Evolutionary conservation across 495 filamentous ascomycete genomes (phyloP), one percentile per base, ranked within the genome.

Genomic region (Daldinia grandis): DNA sequence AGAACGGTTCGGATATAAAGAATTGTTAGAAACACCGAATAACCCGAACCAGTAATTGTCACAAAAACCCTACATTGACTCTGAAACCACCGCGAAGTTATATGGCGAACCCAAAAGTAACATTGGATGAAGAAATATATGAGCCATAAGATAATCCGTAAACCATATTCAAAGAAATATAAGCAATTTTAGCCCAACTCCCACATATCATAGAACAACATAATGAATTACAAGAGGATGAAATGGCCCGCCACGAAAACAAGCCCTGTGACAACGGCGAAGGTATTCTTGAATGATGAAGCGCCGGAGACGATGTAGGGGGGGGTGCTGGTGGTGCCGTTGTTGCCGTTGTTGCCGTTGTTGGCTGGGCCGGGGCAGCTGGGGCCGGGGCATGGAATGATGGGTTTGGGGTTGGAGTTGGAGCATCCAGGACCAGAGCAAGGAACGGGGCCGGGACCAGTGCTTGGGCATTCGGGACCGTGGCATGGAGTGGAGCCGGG

Each of bases 231-330:
- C 37, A 73, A 62, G 25, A 76, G 56, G 44, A 76, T 31, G 53
- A 76, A 74, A n/a, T 71, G 74, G 2, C 70, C 74, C 12, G 64
- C 69, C 8, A 74, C 53, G 17, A 79, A 53, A 35, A 68, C 69
- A 24, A 79, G 31, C 10, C 74, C 73, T 14, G 58, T 66, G 19
- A 75, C 50, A 8, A 79, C 25, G 7, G 71, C 59, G 55, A 78
- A 44, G 2, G 71, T 70, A 17, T 65, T 65, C 69, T 74, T 73
- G 56, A 76, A 8, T 9, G 74, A 58, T 1, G 70, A 17, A 1
- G 77, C 76, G 15, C 68, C 78, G n/a, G 73, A 74, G 25, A 73
- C 62, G 19, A 64, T 51, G 15, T 54, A 51, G 12, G 69, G 60
- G 5, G 47, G 38, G 28, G 14, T 53, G 21, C 10, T 66, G 15